Base-by-base conservation (phyloP, 2,329 filamentous ascomycete species). In the Xylaria sp. region DNA sequence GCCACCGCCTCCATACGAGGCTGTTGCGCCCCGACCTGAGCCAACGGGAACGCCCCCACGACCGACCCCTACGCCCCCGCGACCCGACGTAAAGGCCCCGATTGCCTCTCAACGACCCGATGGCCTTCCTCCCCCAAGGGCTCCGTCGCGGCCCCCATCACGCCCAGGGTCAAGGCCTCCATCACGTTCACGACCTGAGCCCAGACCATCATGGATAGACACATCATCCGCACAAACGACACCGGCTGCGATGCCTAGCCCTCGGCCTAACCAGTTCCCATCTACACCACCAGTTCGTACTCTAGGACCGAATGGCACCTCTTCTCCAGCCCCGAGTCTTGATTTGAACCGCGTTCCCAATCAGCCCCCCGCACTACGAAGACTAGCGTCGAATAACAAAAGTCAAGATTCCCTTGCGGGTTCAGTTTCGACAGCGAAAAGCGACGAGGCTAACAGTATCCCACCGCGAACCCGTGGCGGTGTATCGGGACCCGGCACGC, bases 371-470 rank as follows among this genome's bases (percentile, higher is more conserved):
- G 75, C 78, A 0, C 73, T 85, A 43, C 78, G 81, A 47, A 80
- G 81, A 64, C 73, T 85, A 31, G 78, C 79, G 1, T 77, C 79
- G 10, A 78, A 75, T 62, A 87, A 87, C 70, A 81, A 79, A 69
- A 87, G 84, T 63, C 85, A 87, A 65, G 85, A 87, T 55, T 87
- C 84, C 0, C 75, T 86, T 19, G 79, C 81, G 3, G 78, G 76
- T 2, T 84, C 83, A 0, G 72, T 83, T 2, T 72, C 75, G 2
- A 80, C 77, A 1, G 75, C 75, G 19, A 76, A 78, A 58, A 85
- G 83, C 58, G 84, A 86, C 47, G 85, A 87, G 69, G 75, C 77
- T 4, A 75, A 73, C 4, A 84, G 81, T 40, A 56, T 84, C 38
- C 78, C 83, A 8, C 82, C 84, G 1, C 79, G 83, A 21, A 86